A percentile compares a stretch with the other conserved stretches of the same genome.
Conservation (phyloP, 2,329 filamentous ascomycete genomes). For the Aureobasidium leucospermi region DNA sequence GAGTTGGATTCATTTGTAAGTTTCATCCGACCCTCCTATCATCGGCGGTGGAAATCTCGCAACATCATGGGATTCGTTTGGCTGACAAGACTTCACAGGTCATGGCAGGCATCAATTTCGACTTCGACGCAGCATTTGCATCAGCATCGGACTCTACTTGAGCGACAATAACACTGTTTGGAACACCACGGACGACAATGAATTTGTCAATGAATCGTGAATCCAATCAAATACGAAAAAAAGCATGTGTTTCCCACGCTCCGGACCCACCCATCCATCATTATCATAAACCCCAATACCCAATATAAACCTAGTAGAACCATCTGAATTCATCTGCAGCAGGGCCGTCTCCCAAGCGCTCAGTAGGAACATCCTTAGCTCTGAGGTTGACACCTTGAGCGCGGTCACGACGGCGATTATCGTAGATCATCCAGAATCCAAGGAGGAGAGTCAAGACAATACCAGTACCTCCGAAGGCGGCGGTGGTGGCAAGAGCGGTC, state of each 20-base stretch:
- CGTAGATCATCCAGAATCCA: conserved; percentile 56
- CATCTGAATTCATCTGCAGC: conserved; percentile 38
- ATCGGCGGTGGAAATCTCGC: neutral
- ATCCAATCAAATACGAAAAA: too few species aligned
- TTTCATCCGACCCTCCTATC: neutral
- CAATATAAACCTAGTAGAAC: conserved; percentile 24
- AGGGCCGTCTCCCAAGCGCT: conserved; percentile 38
- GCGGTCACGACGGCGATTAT: conserved; percentile 55
- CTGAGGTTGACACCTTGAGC: conserved; percentile 48
- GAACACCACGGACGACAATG: too few species aligned
- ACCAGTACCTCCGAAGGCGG: conserved; percentile 55
- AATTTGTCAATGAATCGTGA: too few species aligned
- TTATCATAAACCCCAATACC: neutral
- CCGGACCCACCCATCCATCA: neutral
- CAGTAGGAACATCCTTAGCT: conserved; percentile 44
- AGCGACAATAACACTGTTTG: too few species aligned
- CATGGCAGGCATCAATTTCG: neutral
- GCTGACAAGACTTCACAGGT: neutral
- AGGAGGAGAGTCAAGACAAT: conserved; percentile 48
- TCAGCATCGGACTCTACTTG: neutral
- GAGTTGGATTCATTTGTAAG: neutral
- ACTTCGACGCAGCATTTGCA: neutral
- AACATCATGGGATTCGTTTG: neutral
- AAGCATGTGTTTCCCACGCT: neutral
- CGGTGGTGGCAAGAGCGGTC: conserved; percentile 58